Base-by-base conservation (phyloP, 495 filamentous ascomycete genomes). In the Lasiosphaeris hirsuta region DNA sequence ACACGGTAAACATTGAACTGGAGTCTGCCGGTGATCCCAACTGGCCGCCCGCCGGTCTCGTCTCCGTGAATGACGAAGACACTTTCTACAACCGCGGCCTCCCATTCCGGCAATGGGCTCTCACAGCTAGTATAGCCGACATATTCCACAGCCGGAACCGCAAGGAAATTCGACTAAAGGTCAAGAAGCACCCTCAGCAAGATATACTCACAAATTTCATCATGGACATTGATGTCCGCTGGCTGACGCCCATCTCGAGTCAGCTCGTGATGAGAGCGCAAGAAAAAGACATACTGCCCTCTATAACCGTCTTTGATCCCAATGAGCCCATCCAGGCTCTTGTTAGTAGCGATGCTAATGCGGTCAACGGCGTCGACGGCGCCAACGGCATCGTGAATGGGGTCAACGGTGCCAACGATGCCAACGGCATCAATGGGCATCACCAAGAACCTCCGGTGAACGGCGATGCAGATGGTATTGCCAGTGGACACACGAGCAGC, bases 1-100 rank as follows among this genome's bases (percentile, higher is more conserved):
- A 83, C 62, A 63, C 67, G 30, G 56, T 81, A 18, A 66, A 69
- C n/a, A 61, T 80, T 37, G 72, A 77, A 58, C 56, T 83, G 6
- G 75, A 80, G 51, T 75, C 77, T 7, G 70, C 73, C 2, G 72
- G 74, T 34, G 74, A 71, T 47, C 59, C 64, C 37, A 65, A 69
- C 47, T 83, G 80, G 80, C 80, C 79, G n/a, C 77, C 78, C 0
- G 41, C 70, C 37, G 71, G 74, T 18, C 62, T 76, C 1, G 62
- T 75, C 34, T 64, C 65, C n/a, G 57, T 63, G 38, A 61, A 66
- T 41, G 58, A 54, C 23, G 56, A 61, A 40, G 67, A 72, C 7
- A 40, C 62, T 14, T 58, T 63, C 50, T 63, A 49, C 39, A 58
- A 23, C 65, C 49, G 53, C 49, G 59, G 19, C 44, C 63, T 63